phyloP scores from a whole-genome alignment of 192 early-diverging fungal species.

The Polychytrium aggregatum region DNA sequence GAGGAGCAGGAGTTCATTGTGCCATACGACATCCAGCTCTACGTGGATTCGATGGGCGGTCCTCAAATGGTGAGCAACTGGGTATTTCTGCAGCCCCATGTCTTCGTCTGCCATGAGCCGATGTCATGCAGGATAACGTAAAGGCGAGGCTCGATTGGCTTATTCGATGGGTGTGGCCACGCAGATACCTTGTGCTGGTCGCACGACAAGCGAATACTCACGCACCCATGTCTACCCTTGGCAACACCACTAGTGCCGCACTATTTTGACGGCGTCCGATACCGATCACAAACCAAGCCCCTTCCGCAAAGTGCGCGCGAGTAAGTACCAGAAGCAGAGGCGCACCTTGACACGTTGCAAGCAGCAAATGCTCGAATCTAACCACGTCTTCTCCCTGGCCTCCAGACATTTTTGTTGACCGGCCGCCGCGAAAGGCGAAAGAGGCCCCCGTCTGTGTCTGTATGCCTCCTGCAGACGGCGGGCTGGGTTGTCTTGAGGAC shows the following conservation, averaged over 20 bases:
- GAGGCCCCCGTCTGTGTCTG: conserved; percentile 51
- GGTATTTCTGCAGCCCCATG: too few relatives aligned
- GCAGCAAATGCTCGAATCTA: neutral
- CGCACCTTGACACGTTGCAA: too few relatives aligned
- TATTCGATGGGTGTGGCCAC: too few relatives aligned
- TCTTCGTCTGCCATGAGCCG: too few relatives aligned
- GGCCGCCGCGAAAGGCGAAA: conserved; percentile 44
- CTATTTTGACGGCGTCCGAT: neutral
- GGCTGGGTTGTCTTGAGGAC: conserved; percentile 50
- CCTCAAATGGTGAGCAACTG: conserved; percentile 29
- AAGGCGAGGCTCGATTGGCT: too few relatives aligned
- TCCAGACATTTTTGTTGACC: conserved; percentile 64
- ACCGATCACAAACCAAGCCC: conserved; percentile 24
- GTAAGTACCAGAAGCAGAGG: too few relatives aligned
- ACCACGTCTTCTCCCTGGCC: neutral
- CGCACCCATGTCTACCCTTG: neutral
- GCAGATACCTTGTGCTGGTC: too few relatives aligned
- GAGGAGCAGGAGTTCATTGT: conserved; percentile 49
- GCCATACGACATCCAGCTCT: conserved; percentile 49
- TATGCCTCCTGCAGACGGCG: conserved; percentile 34
- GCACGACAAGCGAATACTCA: conserved; percentile 12
- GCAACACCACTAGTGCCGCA: neutral
- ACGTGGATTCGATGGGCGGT: conserved; percentile 11
- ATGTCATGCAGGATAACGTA: too few relatives aligned
- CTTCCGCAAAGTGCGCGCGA: conserved; percentile 42